Conservation (phyloP, 139 green algal species). For the Mychonastes homosphaera region DNA sequence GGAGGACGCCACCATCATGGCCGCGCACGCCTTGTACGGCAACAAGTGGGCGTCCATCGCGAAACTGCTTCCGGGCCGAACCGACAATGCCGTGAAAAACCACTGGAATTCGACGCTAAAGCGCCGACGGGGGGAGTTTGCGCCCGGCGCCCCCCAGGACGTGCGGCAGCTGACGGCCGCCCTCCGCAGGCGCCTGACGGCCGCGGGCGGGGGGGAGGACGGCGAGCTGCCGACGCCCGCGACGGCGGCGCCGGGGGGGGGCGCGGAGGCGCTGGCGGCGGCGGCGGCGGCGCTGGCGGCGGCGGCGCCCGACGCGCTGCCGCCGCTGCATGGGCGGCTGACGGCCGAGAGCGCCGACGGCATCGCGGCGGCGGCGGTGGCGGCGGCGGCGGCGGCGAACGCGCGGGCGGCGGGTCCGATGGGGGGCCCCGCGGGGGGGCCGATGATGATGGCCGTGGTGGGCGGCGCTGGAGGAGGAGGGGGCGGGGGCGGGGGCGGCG, state of each 20-base stretch:
- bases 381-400: neutral
- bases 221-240: neutral
- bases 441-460: too few relatives aligned
- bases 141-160: constrained; percentile 12
- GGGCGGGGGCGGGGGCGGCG: too few relatives aligned
- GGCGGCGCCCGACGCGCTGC: neutral
- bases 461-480: too few relatives aligned
- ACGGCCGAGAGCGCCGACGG: constrained; percentile 1
- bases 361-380: neutral
- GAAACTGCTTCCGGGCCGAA: constrained; percentile 65
- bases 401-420: too few relatives aligned
- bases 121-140: constrained; percentile 12
- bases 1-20: constrained; percentile 32
- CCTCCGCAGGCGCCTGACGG: constrained; percentile 6
- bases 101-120: constrained; percentile 71
- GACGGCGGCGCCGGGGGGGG: neutral
- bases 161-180: constrained; percentile 12
- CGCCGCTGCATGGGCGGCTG: neutral
- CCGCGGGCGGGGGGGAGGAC: constrained; percentile 4
- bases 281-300: neutral
- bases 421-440: too few relatives aligned
- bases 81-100: constrained; percentile 72
- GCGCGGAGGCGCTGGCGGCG: neutral
- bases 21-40: constrained; percentile 43
- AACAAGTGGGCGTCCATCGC: constrained; percentile 75